Evolutionary conservation across 2,329 filamentous ascomycete genomes (phyloP).

Genomic region (Colletotrichum lupini): DNA sequence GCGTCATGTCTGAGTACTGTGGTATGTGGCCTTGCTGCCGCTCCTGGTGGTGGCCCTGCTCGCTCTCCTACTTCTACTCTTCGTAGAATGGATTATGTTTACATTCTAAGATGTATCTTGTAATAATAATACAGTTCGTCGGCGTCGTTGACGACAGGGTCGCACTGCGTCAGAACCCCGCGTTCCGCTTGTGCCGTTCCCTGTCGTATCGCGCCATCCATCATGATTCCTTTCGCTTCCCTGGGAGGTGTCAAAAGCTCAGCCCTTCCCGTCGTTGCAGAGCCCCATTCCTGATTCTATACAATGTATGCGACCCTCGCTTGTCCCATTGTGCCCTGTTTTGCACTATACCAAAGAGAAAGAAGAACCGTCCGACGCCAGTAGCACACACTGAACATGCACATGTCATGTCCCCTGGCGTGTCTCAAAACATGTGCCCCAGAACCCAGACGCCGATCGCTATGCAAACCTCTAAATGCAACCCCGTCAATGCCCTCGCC

Average conservation of each 20-base stretch:
- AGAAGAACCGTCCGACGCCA: constrained; percentile 8
- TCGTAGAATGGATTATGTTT: background rate
- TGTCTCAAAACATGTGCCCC: constrained; percentile 23
- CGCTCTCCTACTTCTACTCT: background rate
- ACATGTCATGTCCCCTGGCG: constrained; percentile 17
- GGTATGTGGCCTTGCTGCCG: background rate
- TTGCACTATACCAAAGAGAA: background rate
- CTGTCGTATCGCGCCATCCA: constrained; percentile 33
- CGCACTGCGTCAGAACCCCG: background rate
- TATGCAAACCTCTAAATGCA: constrained; percentile 47
- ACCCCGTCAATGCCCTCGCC: constrained; percentile 29
- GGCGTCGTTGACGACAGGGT: background rate
- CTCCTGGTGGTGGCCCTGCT: background rate
- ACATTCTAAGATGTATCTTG: background rate
- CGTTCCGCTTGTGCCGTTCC: background rate
- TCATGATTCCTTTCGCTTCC: background rate
- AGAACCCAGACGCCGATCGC: constrained; percentile 52
- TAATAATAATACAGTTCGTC: constrained; percentile 15
- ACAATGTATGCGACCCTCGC: background rate
- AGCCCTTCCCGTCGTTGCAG: constrained; percentile 17
- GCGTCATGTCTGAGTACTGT: background rate
- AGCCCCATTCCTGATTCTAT: constrained; percentile 9
- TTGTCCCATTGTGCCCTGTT: background rate
- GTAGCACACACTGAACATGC: background rate
- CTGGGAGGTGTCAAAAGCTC: background rate